Percentiles rank a stretch among this genome's conserved stretches.
These are phyloP conservation scores for Colletotrichum abscissum DNA, from an alignment of 2,329 filamentous ascomycete species.

Conservation along the genomic window DNA sequence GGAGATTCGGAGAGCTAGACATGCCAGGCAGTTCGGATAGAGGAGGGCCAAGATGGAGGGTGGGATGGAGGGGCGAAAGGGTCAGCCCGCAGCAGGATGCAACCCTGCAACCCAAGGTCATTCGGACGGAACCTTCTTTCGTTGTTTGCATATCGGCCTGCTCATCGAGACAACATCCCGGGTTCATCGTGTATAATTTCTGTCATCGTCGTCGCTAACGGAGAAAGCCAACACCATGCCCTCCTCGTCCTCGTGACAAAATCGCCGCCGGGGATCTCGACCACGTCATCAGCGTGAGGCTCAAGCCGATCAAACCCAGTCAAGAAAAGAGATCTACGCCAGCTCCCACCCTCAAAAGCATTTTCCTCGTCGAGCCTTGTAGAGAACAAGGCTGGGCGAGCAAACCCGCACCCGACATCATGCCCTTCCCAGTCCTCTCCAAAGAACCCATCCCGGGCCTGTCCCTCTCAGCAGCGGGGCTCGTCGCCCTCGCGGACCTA, in stretches of 20 bases:
- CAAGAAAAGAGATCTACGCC: background rate
- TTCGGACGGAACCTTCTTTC: background rate
- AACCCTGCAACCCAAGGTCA: conserved; percentile 19
- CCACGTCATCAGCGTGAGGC: conserved; percentile 13
- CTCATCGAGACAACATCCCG: background rate
- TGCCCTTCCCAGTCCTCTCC: conserved; percentile 54
- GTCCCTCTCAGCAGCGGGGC: conserved; percentile 61
- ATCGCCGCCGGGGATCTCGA: background rate
- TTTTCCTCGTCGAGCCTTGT: too few relatives aligned
- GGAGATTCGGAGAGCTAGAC: background rate
- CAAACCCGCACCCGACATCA: background rate
- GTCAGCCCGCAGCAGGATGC: conserved; percentile 18
- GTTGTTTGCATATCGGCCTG: background rate
- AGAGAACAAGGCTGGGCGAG: background rate
- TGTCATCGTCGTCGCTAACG: background rate
- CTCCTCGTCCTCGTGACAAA: conserved; percentile 6
- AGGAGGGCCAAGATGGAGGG: background rate
- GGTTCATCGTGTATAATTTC: background rate
- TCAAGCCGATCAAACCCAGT: background rate
- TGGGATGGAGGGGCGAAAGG: background rate
- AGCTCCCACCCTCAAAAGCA: background rate
- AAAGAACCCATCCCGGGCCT: conserved; percentile 57
- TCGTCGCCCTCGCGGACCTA: conserved; percentile 70
- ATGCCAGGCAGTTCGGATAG: background rate
- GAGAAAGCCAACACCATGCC: background rate